These are phyloP conservation scores for Coniochaeta hoffmannii DNA, from an alignment of 2,329 filamentous ascomycete genomes.

Conservation along the genomic window DNA sequence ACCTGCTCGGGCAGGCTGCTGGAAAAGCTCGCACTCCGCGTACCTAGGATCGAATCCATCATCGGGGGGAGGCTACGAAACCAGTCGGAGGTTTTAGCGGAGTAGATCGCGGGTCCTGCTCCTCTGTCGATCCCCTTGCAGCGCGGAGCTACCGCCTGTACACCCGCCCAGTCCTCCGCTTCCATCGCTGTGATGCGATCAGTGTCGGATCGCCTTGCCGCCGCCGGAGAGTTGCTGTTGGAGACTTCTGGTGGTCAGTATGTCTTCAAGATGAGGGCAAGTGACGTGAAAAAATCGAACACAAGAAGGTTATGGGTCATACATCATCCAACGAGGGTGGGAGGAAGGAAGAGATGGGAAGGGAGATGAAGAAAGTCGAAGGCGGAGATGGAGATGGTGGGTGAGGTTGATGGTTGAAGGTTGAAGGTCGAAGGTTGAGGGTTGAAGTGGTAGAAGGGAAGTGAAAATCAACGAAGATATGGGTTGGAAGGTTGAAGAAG, in stretches of 20 bases:
- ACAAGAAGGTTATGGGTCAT: background rate
- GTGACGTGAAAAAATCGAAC: background rate
- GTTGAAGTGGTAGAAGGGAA: too few species aligned
- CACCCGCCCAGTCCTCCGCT: background rate
- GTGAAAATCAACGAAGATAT: too few species aligned
- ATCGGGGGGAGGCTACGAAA: constrained; percentile 1
- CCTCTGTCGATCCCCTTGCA: background rate
- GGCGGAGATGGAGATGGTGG: too few species aligned
- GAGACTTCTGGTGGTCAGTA: background rate
- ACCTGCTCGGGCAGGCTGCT: background rate
- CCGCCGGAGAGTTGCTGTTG: background rate
- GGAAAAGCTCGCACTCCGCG: constrained; percentile 1
- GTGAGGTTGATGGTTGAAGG: too few species aligned
- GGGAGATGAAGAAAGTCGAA: too few species aligned
- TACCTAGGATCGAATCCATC: background rate
- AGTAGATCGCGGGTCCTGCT: background rate
- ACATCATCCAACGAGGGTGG: too few species aligned
- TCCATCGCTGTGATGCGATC: constrained; percentile 2
- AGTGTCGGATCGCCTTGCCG: background rate
- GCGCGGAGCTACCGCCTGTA: background rate
- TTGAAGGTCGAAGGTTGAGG: too few species aligned
- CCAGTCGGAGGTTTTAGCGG: constrained; percentile 1
- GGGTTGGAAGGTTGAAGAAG: too few species aligned
- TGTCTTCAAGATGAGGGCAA: background rate
- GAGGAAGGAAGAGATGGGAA: background rate